A percentile compares a stretch with the other conserved stretches of the same genome.
Conservation (phyloP, 1,284 basidiomycete genomes). For the Kwoniella shivajii region DNA sequence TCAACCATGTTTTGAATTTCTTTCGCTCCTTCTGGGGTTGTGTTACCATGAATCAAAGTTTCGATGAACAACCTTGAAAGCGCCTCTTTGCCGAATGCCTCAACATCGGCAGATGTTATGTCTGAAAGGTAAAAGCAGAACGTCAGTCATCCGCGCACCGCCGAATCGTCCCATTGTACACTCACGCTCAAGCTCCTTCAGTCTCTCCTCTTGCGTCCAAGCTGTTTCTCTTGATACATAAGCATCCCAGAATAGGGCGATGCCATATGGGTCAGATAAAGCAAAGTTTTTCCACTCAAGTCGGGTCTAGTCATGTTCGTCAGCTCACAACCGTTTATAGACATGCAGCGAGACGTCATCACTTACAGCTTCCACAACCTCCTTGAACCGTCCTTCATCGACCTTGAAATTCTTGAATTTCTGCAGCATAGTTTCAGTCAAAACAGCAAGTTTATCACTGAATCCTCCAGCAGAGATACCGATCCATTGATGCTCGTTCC, state of each 20-base stretch:
- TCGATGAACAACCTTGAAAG: conserved; percentile 72
- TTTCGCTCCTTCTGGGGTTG: conserved; percentile 79
- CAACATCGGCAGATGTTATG: conserved; percentile 71
- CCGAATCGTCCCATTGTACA: not conserved
- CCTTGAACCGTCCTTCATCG: conserved; percentile 70
- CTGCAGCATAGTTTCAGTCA: conserved; percentile 75
- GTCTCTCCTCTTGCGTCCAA: conserved; percentile 80
- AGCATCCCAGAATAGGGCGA: conserved; percentile 76
- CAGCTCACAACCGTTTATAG: not conserved
- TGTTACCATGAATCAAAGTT: conserved; percentile 82
- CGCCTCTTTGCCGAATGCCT: conserved; percentile 66
- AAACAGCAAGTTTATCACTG: conserved; percentile 86
- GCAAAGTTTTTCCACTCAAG: conserved; percentile 77
- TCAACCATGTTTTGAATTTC: conserved; percentile 73
- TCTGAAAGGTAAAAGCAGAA: conserved; percentile 55
- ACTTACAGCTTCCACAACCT: conserved; percentile 81
- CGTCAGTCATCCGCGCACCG: not conserved
- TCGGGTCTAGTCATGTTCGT: conserved; percentile 10
- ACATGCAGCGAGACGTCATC: not conserved
- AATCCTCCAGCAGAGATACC: conserved; percentile 78
- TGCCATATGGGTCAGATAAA: conserved; percentile 77
- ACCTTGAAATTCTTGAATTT: conserved; percentile 71
- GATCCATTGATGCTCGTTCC: conserved; percentile 68
- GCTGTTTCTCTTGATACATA: conserved; percentile 70
- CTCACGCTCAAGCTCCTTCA: conserved; percentile 76